Conservation (phyloP, 768 basidiomycete species). For the Amanita pallidorosea region DNA sequence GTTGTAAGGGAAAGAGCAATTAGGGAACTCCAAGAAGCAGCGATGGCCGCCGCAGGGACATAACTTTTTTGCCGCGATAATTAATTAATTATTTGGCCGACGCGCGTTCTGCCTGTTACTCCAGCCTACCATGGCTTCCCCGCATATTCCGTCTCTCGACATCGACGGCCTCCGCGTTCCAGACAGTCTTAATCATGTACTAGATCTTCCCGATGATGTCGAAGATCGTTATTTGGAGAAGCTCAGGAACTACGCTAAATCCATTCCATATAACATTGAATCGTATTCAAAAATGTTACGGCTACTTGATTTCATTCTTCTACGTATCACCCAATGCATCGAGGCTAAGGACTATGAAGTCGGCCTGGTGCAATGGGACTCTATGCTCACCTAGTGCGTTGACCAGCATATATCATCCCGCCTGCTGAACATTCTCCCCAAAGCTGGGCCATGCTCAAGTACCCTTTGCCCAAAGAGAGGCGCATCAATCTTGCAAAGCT, state of each 20-base stretch:
- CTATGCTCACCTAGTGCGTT: slow-evolving; percentile 61
- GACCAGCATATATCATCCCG: slow-evolving; percentile 1
- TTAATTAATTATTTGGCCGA: slow-evolving; percentile 1
- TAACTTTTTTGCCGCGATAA: background rate
- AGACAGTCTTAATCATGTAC: slow-evolving; percentile 12
- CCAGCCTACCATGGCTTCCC: slow-evolving; percentile 25
- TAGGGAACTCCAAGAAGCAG: slow-evolving; percentile 63
- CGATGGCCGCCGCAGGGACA: slow-evolving; percentile 24
- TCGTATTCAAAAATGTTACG: slow-evolving; percentile 64
- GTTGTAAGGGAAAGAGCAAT: slow-evolving; percentile 65
- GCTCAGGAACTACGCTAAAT: slow-evolving; percentile 48
- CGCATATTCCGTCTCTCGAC: slow-evolving; percentile 35
- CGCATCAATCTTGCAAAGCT: slow-evolving; percentile 65
- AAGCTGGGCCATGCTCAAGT: slow-evolving; percentile 78
- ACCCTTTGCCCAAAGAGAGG: slow-evolving; percentile 75
- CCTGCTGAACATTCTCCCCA: slow-evolving; percentile 3
- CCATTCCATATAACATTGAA: slow-evolving; percentile 72
- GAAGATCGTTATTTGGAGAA: slow-evolving; percentile 46
- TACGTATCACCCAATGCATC: slow-evolving; percentile 61
- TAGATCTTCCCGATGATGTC: slow-evolving; percentile 16
- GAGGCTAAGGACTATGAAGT: slow-evolving; percentile 77
- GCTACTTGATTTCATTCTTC: slow-evolving; percentile 62
- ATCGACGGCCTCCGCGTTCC: slow-evolving; percentile 23
- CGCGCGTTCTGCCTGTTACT: slow-evolving; percentile 5
- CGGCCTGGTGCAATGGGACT: slow-evolving; percentile 73